Evolutionary conservation across 1,284 basidiomycete genomes (phyloP), one percentile per base, ranked within the genome.

Genomic region (Anthracocystis panici-leucophaei): DNA sequence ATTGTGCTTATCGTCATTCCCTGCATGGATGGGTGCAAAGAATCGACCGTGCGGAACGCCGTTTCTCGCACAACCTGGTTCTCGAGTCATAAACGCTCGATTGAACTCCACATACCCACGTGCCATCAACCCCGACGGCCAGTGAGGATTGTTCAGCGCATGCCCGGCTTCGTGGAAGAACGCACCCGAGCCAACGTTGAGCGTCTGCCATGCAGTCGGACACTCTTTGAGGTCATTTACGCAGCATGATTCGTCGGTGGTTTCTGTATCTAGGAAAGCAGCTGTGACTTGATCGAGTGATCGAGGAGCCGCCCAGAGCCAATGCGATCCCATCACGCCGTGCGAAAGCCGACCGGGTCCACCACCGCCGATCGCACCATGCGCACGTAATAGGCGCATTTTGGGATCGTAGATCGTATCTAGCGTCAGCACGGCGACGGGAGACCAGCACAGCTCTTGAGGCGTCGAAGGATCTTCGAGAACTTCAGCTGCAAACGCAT

Each of bases 11-110:
- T 64, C 64, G 50, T 80, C 78, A 40, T 76, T 71, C 16, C 44
- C 75, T 0, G 61, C 56, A 38, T 78, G 61, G 18, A 67, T 65
- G 14, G 71, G 65, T 11, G 63, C 46, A 42, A 58, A 57, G 25
- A 58, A 56, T 16, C 50, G 52, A 21, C 51, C 51, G 9, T 33
- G 14, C 29, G 53, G 23, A 6, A 61, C 45, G 12, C 58, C 56
- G 23, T 62, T 68, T 29, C 64, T 60, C 12, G 5, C 23, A 42
- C 58, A 68, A 0, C 58, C 61, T 1, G 71, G 69, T 29, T 79
- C 77, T 5, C 76, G 64, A 10, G 78, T 80, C 78, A 74, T 80
- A 46, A 80, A 80, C 8, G 76, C 76, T 0, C 78, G 65, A 42
- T 76, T 74, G 57, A 65, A 80, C 44, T 80, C 78, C 6, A 70